Base-by-base conservation (phyloP, 2,329 filamentous ascomycete genomes). In the Fusarium sp. region DNA sequence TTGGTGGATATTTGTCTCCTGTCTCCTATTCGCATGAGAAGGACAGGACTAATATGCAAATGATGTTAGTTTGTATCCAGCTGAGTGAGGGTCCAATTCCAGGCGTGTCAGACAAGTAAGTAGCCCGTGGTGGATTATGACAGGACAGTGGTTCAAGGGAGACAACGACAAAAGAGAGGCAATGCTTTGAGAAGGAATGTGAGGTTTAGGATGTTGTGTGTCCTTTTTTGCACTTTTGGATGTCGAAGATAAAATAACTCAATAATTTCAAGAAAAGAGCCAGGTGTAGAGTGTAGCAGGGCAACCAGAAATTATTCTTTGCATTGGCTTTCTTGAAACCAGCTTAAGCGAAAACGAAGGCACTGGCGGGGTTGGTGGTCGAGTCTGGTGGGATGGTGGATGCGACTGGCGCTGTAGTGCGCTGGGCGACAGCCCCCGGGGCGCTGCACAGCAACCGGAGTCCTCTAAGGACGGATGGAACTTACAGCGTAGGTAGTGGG, bases 401-500 rank as follows among this genome's bases (percentile, higher is more conserved):
- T 51, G 46, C 42, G 52, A 66, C 55, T 48, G 46, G 45, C 37
- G 41, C 45, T 51, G 53, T 23, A 52, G 44, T 43, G 44, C 41
- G 41, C 62, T 68, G 52, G 55, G 14, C 18, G 34, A 37, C 18
- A 11, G 18, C 34, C 34, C 18, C 34, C 43, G 41, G 43, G 65
- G 65, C 60, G 53, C 62, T 69, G 61, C 45, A 58, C 58, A 49
- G 66, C 66, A 67, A 62, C 66, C 58, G 25, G 37, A 48, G 54
- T 18, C 43, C 48, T 49, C 26, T 52, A 28, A 52, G 23, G 49
- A 52, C 16, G 31, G n/a, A 44, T 41, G 42, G 42, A 52, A 62
- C 58, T 68, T 58, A 63, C 62, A 69, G 58, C 42, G 65, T 26
- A 52, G 67, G 61, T 26, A 52, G 67, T 70, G 67, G 67, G 67